Base-by-base conservation (phyloP, 495 filamentous ascomycete genomes). In the Podospora bellae-mahoneyi region DNA sequence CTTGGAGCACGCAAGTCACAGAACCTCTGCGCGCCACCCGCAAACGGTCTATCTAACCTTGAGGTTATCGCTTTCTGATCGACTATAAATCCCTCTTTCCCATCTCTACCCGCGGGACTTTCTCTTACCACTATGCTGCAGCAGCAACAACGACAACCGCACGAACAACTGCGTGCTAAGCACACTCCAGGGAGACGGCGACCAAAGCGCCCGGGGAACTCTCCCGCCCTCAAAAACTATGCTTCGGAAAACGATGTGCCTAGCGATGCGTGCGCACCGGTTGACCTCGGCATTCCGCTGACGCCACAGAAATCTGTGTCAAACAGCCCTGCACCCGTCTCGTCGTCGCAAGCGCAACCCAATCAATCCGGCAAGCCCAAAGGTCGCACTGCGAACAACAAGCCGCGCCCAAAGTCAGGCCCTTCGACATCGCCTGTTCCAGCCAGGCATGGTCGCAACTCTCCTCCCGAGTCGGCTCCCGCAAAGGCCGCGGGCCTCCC, bases 201-300 rank as follows among this genome's bases (percentile, higher is more conserved):
- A 27, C 65, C 71, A 55, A 78, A 79, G 64, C 74, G 78, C 32
- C 75, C 68, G 19, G 69, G 75, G 27, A 77, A 77, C 39, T 73
- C 76, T 9, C 73, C 77, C 0, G 76, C 76, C 13, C 75, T 74
- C 62, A 84, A 78, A 66, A 77, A 72, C 10, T 84, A 84, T 71
- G 81, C 79, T 57, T 84, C 82, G 54, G 82, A 84, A 69, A 84
- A 78, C 66, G 82, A 84, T 65, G 71, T 82, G 69, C 72, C 78
- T 2, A 70, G 66, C 27, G 69, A 77, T 23, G 32, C 57, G 32
- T 27, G 66, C 30, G 68, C 64, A 34, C 64, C 72, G 16, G 68
- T 76, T 4, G 74, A 76, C 61, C 71, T 76, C 53, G 61, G 20
- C 4, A 66, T 68, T 18, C 81, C 80, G 16, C 73, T 71, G 19